Conservation (phyloP, 306 rosid genomes). For the Acacia crassicarpa region DNA sequence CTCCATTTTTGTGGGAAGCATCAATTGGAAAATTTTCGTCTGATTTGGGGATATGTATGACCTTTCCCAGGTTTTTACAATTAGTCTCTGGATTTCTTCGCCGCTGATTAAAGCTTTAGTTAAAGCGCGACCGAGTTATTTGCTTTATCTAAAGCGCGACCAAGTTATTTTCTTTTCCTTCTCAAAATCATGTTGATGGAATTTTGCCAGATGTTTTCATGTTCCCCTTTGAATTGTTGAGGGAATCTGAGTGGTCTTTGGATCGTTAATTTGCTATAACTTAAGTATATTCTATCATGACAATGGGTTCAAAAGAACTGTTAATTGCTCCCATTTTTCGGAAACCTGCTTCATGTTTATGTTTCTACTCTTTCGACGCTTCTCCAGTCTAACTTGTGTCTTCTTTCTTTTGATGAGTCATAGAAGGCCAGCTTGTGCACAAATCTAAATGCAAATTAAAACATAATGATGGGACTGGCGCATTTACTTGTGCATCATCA, state of each 20-base stretch:
- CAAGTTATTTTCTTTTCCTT: not conserved
- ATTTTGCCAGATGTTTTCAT: not conserved
- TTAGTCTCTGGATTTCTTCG: not conserved
- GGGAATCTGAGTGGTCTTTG: constrained; percentile 1
- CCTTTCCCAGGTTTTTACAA: not conserved
- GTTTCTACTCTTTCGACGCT: constrained; percentile 25
- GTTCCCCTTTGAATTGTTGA: not conserved
- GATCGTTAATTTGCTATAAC: constrained; percentile 2
- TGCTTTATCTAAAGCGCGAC: not conserved
- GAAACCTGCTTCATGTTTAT: constrained; percentile 12
- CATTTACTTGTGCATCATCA: constrained; percentile 35
- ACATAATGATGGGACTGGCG: constrained; percentile 40
- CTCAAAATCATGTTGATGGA: not conserved
- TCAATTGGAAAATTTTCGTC: no score
- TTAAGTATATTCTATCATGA: not conserved
- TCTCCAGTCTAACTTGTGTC: constrained; percentile 35
- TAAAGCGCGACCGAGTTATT: not conserved
- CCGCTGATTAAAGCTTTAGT: not conserved
- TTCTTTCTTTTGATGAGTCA: constrained; percentile 31
- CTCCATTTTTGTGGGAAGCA: not conserved
- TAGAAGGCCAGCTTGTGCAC: constrained; percentile 35
- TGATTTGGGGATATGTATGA: not conserved
- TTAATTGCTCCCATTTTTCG: not conserved
- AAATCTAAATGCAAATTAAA: constrained; percentile 24
- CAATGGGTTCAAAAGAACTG: not conserved